These are phyloP conservation scores for Chaetomium tenue DNA, from an alignment of 495 filamentous ascomycete species.

Conservation along the genomic window DNA sequence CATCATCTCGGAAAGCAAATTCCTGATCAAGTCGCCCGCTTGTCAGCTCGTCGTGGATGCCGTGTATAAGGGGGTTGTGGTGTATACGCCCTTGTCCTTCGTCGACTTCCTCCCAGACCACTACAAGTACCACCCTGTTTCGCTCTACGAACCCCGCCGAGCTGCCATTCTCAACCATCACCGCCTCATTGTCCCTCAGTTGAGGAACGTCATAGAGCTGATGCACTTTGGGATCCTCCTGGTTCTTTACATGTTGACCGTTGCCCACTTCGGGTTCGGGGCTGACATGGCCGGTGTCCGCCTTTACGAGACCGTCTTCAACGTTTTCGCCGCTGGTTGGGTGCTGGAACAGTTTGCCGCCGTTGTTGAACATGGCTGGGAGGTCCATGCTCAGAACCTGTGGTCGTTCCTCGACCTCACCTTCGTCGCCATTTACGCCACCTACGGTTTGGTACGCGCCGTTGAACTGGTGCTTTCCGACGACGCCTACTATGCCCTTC, in stretches of 20 bases:
- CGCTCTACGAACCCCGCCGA: conserved; percentile 59
- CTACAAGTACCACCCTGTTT: conserved; percentile 63
- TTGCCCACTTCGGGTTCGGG: conserved; percentile 47
- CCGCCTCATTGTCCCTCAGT: conserved; percentile 61
- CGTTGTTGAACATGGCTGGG: conserved; percentile 66
- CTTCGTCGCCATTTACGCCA: conserved; percentile 55
- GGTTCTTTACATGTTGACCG: conserved; percentile 54
- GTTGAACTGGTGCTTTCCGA: conserved; percentile 44
- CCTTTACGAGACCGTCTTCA: conserved; percentile 52
- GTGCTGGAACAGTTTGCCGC: conserved; percentile 61
- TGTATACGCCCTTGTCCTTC: conserved; percentile 61
- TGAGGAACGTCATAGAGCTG: conserved; percentile 58
- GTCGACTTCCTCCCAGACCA: conserved; percentile 65
- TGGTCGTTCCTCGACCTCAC: conserved; percentile 67
- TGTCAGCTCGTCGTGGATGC: conserved; percentile 61
- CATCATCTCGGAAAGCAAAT: conserved; percentile 62
- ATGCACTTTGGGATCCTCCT: conserved; percentile 59
- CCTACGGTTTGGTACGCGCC: conserved; percentile 56
- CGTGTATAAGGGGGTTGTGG: conserved; percentile 56
- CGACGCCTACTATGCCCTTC: conserved; percentile 50
- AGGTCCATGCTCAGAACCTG: conserved; percentile 64
- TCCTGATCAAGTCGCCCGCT: conserved; percentile 55
- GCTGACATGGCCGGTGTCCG: conserved; percentile 44
- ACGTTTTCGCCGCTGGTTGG: conserved; percentile 59
- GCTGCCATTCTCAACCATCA: conserved; percentile 62